Evolutionary conservation across 2,329 filamentous ascomycete genomes (phyloP), one percentile per base, ranked within the genome.

Genomic region (Taxawa tesnikishii): DNA sequence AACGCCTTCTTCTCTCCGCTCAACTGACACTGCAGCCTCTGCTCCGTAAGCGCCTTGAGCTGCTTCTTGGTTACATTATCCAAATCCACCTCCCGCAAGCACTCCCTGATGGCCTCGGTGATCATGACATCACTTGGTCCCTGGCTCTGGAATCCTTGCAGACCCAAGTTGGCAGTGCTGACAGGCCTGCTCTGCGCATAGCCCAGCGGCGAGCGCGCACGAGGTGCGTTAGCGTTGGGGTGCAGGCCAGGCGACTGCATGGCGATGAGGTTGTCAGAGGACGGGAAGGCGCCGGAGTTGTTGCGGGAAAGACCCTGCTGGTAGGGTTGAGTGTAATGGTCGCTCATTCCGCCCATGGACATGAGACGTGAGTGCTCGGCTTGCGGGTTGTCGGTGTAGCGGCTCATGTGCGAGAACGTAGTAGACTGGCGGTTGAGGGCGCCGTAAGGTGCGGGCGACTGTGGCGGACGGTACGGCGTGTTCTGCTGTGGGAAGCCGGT

Each of bases 11-110:
- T 79, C 58, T 94, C 87, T 14, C 85, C 87, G 1, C 73, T 68
- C 36, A 96, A 68, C 54, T 94, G 85, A 4, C 82, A 88, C 62
- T 94, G 88, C 40, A 98, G 61, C 48, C 87, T 74, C 63, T 94
- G 85, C 62, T 98, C 90, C 9, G 94, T 85, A 27, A 96, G 69
- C 3, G 83, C 87, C 55, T 63, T 63, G 53, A 75, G 62, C 62
- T 96, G 88, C 65, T 98, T 98, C 75, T 96, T 98, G 5, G 90
- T 98, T 29, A 96, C 83, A n/a, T 73, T 88, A 54, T 98, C 90
- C 26, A 98, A 67, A 55, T 98, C 88, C 1, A 94, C 85, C 49
- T 94, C 88, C 11, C 68, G 62, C 40, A 98, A 65, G 46, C 90
- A 90, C 31, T 70, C 65, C 48, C 84, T 80, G 40, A 96, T 88